A percentile compares a stretch with the other conserved stretches of the same genome.
Evolutionary conservation across 2,329 filamentous ascomycete genomes (phyloP).

Genomic region (Sporothrix protearum): DNA sequence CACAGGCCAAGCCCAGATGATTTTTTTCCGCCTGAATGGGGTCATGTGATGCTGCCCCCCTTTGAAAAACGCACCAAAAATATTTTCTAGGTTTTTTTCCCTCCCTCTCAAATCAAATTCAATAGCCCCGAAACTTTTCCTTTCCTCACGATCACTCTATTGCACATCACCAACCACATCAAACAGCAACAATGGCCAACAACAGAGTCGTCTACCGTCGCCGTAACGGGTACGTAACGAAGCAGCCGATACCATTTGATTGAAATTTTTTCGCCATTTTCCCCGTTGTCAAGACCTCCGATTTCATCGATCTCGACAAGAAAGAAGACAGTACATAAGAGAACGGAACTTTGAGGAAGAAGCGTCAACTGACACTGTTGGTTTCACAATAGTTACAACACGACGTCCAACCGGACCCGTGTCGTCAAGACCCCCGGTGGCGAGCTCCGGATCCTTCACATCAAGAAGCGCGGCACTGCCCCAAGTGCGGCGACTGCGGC

Average conservation of each 20-base stretch:
- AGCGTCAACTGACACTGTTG: constrained; percentile 19
- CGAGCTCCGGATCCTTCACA: constrained; percentile 92
- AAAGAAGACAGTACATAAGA: background rate
- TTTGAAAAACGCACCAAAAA: constrained; percentile 28
- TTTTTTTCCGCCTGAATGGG: constrained; percentile 11
- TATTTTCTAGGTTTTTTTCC: constrained; percentile 26
- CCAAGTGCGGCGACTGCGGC: constrained; percentile 99
- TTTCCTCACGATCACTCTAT: constrained; percentile 19
- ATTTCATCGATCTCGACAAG: constrained; percentile 3
- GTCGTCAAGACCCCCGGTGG: constrained; percentile 95
- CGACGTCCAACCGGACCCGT: constrained; percentile 92
- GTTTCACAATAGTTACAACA: constrained; percentile 78
- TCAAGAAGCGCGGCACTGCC: constrained; percentile 98
- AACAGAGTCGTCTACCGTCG: constrained; percentile 67
- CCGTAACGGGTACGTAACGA: constrained; percentile 68
- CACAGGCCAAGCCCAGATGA: background rate
- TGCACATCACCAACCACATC: constrained; percentile 31
- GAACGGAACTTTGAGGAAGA: background rate
- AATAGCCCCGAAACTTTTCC: constrained; percentile 18
- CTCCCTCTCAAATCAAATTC: constrained; percentile 15
- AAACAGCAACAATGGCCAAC: constrained; percentile 55
- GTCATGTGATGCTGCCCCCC: constrained; percentile 26
- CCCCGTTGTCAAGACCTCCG: background rate
- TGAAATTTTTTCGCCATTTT: background rate
- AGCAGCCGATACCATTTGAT: background rate